A percentile compares a stretch with the other conserved stretches of the same genome.
Evolutionary conservation across 2,329 filamentous ascomycete genomes (phyloP).

Genomic region (Elsinoe necatrix): DNA sequence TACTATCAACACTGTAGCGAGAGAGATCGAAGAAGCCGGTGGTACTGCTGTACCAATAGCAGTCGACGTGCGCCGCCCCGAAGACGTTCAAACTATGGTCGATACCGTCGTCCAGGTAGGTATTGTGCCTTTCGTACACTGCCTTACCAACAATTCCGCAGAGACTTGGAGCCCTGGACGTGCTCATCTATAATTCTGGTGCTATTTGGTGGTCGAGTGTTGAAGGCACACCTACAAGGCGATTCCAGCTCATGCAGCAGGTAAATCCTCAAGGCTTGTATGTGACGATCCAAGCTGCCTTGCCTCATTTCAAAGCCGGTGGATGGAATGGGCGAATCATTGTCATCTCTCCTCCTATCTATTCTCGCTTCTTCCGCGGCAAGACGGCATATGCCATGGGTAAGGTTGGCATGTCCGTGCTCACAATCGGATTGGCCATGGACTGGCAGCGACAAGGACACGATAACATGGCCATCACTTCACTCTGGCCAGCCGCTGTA

Average conservation of each 20-base stretch:
- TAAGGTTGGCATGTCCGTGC: conserved; percentile 73
- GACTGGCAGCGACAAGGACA: conserved; percentile 63
- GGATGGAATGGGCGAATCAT: conserved; percentile 55
- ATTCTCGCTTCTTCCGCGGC: conserved; percentile 73
- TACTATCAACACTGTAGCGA: conserved; percentile 71
- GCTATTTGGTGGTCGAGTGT: conserved; percentile 80
- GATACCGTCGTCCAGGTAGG: conserved; percentile 44
- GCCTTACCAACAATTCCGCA: conserved; percentile 22
- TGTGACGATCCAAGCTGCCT: conserved; percentile 56
- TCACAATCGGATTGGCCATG: conserved; percentile 75
- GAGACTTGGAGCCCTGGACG: conserved; percentile 58
- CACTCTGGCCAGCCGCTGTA: conserved; percentile 73
- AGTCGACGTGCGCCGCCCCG: conserved; percentile 61
- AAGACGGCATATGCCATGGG: conserved; percentile 75
- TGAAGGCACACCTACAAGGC: conserved; percentile 53
- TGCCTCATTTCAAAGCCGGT: conserved; percentile 53
- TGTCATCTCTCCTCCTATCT: conserved; percentile 77
- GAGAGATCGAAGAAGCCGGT: conserved; percentile 60
- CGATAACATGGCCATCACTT: conserved; percentile 64
- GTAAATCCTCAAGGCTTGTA: conserved; percentile 72
- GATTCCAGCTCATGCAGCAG: conserved; percentile 57
- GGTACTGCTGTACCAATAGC: conserved; percentile 57
- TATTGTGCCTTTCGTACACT: background rate
- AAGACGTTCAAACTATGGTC: conserved; percentile 54
- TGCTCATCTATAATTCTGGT: conserved; percentile 73